phyloP scores from a whole-genome alignment of 2,329 filamentous ascomycete genomes.

The Harringtonia lauricola region DNA sequence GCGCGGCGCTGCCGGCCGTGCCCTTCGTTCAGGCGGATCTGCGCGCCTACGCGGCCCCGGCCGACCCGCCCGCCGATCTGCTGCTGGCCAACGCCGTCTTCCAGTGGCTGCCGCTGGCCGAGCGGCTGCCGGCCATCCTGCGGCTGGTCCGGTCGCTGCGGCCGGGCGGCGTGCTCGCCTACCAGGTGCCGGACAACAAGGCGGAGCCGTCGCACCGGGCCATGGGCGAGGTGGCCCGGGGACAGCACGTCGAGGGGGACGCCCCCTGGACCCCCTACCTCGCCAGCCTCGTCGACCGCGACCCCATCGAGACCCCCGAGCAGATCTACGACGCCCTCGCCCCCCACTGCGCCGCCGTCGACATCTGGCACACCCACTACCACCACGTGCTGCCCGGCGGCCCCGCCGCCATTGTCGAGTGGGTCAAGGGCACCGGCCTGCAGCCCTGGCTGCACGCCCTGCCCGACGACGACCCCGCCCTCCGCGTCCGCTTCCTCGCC shows the following conservation, averaged over 20 bases:
- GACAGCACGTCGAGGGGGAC: slow-evolving; percentile 8
- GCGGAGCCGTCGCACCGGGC: slow-evolving; percentile 33
- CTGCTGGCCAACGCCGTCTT: slow-evolving; percentile 47
- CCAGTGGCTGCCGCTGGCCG: slow-evolving; percentile 38
- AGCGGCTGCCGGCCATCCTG: slow-evolving; percentile 32
- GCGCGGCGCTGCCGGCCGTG: slow-evolving; percentile 23
- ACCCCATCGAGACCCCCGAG: slow-evolving; percentile 33
- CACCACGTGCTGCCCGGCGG: slow-evolving; percentile 35
- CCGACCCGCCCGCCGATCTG: slow-evolving; percentile 23
- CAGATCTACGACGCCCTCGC: slow-evolving; percentile 38
- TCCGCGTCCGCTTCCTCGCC: slow-evolving; percentile 30
- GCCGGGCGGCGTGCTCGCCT: slow-evolving; percentile 37
- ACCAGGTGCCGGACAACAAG: slow-evolving; percentile 40
- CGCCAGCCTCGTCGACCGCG: slow-evolving; percentile 21
- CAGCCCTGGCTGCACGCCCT: slow-evolving; percentile 42
- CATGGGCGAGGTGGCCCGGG: slow-evolving; percentile 35
- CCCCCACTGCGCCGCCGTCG: slow-evolving; percentile 28
- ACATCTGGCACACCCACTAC: slow-evolving; percentile 45
- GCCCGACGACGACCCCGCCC: slow-evolving; percentile 16
- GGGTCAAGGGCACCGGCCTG: slow-evolving; percentile 47
- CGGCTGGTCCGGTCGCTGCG: slow-evolving; percentile 28
- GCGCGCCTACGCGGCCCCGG: slow-evolving; percentile 22
- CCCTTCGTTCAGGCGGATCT: slow-evolving; percentile 37
- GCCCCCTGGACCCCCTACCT: slow-evolving; percentile 13
- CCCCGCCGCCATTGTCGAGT: slow-evolving; percentile 42